These are phyloP conservation scores for Calonectria multiphialidica DNA, from an alignment of 2,329 filamentous ascomycete species.

Conservation along the genomic window DNA sequence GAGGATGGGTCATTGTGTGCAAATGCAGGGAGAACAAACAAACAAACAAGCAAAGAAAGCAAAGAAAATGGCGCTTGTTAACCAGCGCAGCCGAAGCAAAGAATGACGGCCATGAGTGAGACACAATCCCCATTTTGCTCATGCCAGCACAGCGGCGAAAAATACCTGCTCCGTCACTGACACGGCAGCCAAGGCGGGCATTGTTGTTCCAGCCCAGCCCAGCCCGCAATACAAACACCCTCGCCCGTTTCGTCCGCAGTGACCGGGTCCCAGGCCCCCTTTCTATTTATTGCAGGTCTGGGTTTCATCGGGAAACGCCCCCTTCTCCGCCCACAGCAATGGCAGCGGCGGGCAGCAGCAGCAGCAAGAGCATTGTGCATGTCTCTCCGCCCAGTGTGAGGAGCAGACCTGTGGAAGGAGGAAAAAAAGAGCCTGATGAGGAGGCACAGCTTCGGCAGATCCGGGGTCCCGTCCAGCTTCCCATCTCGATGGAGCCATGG, in stretches of 20 bases:
- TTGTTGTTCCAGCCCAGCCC: conserved; percentile 13
- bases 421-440: conserved; percentile 1
- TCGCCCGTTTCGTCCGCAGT: conserved; percentile 14
- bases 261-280: conserved; percentile 16
- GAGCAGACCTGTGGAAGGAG: background rate
- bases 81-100: background rate
- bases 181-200: conserved; percentile 2
- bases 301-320: conserved; percentile 35
- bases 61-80: background rate
- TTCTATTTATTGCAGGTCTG: conserved; percentile 25
- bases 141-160: background rate
- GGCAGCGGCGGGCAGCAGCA: conserved; percentile 10
- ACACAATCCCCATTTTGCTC: conserved; percentile 13
- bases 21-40: conserved; percentile 33
- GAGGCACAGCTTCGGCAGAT: conserved; percentile 25
- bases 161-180: conserved; percentile 8
- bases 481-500: conserved; percentile 35
- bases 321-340: conserved; percentile 15
- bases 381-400: conserved; percentile 42
- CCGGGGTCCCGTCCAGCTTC: conserved; percentile 18
- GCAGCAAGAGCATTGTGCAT: conserved; percentile 25
- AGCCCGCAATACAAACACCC: conserved; percentile 11
- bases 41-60: conserved; percentile 5
- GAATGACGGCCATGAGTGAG: conserved; percentile 7
- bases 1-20: conserved; percentile 22